A percentile compares a stretch with the other conserved stretches of the same genome.
phyloP scores from a whole-genome alignment of 2,329 filamentous ascomycete genomes.

The Colletotrichum zoysiae region DNA sequence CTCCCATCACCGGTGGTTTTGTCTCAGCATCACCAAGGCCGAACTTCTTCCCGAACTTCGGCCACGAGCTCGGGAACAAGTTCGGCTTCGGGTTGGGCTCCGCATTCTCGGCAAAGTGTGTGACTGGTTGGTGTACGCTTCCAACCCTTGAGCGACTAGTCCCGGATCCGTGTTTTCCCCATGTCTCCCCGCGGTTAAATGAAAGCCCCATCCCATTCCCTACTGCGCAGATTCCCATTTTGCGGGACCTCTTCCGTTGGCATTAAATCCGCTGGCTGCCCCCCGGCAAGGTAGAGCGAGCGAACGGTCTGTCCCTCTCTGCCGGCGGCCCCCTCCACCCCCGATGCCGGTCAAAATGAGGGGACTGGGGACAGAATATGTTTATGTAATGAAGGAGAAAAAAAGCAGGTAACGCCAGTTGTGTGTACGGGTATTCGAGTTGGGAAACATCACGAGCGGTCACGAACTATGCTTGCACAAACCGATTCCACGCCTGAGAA shows the following conservation, averaged over 20 bases:
- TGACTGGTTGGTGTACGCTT: background rate
- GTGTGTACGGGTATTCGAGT: background rate
- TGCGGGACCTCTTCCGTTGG: background rate
- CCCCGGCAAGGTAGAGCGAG: too few species aligned
- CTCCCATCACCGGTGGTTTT: background rate
- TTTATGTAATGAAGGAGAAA: background rate
- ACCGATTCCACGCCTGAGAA: too few species aligned
- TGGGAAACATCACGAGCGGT: background rate
- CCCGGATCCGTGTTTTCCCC: too few species aligned
- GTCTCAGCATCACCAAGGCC: background rate
- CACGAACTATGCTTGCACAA: background rate
- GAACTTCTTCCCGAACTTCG: conserved; percentile 1
- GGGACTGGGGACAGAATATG: background rate
- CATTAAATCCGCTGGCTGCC: background rate
- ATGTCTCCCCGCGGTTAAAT: background rate
- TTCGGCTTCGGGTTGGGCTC: conserved; percentile 13
- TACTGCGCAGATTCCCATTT: background rate
- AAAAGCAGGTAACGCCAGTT: too few species aligned
- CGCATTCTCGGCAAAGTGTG: background rate
- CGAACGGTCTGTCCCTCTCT: background rate
- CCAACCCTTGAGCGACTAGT: background rate
- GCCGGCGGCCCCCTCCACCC: too few species aligned
- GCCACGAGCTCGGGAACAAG: background rate
- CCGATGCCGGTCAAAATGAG: background rate
- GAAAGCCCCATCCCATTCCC: background rate